Evolutionary conservation across 805 yeast genomes (phyloP), one percentile per base, ranked within the genome.

Genomic region (Candida rishiriensis): DNA sequence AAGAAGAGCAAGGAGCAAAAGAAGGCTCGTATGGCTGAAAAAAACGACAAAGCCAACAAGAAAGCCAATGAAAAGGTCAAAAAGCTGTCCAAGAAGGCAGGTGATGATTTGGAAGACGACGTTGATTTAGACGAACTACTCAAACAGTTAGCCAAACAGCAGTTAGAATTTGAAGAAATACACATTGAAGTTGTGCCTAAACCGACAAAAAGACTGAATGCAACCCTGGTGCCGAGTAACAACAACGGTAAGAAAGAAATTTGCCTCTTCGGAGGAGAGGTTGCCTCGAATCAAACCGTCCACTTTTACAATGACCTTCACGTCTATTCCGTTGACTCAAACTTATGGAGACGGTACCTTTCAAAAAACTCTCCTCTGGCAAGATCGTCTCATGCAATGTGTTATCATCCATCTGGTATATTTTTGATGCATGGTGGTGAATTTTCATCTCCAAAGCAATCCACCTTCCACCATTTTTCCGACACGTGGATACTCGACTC

Each of bases 401-500:
- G 90, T 49, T 83, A 87, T 0, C 98, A 91, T 64, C 96, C 97
- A 1, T 79, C 89, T 2, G 98, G 98, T 10, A 70, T 90, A 2
- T 76, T 88, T 26, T 63, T 91, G 47, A 66, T 91, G 71, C 93
- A 88, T 67, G 99, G 98, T 40, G 99, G 99, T 56, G 99, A 91
- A 65, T 91, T 93, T 56, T 87, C 97, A 1, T 86, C 96, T 13
- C 98, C 98, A 3, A 91, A 91, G 56, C 99, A 91, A 63, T 80
- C 88, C 40, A 88, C 97, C 0, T 91, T 91, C 65, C 93, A 93
- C 63, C 99, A 91, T 65, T 91, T 88, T 62, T 91, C 96, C 14
- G 99, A 91, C 60, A 85, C 97, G 3, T 91, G 99, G 99, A 73
- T 91, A 38, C 69, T 91, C 47, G 98, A 93, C 57, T 78, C 90